Evolutionary conservation across 805 yeast species (phyloP), one percentile per base, ranked within the genome.

Genomic region (Candida schatavii): DNA sequence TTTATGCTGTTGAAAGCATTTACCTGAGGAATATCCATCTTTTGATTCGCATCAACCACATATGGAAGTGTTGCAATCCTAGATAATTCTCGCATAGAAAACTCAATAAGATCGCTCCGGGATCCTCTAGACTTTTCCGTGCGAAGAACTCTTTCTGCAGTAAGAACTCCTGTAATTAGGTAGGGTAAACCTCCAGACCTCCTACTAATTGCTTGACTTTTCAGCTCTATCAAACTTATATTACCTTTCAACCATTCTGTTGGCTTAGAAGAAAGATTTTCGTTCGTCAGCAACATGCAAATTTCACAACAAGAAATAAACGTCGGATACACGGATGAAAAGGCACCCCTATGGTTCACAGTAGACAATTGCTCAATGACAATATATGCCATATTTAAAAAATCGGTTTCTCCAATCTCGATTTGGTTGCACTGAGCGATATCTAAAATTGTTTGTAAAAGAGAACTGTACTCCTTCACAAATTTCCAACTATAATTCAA

Each of bases 121-220:
- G n/a, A 9, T 2, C n/a, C 44, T 41, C 28, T 36, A 6, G 5
- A 4, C 1, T 68, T 67, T 22, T 64, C 61, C 31, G 53, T 54
- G 11, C 56, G 55, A 14, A 18, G 53, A 25, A 66, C 72, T 21
- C 30, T 38, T 33, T 38, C 46, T 0, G 88, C 77, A 1, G 79
- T 69, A n/a, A 90, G 66, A 14, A 88, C 76, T 0, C 86, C 93
- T 1, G 93, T 76, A 11, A 91, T 70, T 40, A 91, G 66, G 51
- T 69, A 83, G 1, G 98, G 98, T 14, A 93, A 62, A 0, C 98
- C 97, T 2, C 96, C 98, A 1, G 97, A 89, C 48, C 98, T 72
- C 57, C 98, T 75, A 0, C 96, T 85, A 39, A 90, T 84, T 35
- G 77, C 75, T 52, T 88, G 90, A 0, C 84, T 70, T 50, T 75